These are phyloP conservation scores for Hebeloma cylindrosporum DNA, from an alignment of 768 basidiomycete species.

Conservation along the genomic window DNA sequence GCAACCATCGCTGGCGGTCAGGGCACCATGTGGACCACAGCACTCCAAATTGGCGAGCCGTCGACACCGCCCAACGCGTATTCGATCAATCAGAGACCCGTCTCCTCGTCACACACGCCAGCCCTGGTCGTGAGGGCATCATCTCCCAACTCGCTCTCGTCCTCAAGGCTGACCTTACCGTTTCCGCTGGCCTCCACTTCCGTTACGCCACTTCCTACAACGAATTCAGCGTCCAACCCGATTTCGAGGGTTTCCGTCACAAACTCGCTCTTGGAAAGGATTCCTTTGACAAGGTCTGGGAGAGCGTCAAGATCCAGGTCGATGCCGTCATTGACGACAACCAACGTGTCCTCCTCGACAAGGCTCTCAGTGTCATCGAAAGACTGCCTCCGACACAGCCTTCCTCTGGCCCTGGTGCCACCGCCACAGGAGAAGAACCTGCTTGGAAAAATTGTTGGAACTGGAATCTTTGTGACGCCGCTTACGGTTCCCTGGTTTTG, in stretches of 20 bases:
- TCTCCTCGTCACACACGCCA: constrained; percentile 88
- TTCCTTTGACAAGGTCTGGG: constrained; percentile 90
- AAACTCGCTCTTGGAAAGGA: constrained; percentile 81
- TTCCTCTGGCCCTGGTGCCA: constrained; percentile 45
- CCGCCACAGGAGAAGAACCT: constrained; percentile 74
- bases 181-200: constrained; percentile 96
- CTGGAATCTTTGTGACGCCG: constrained; percentile 97
- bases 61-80: constrained; percentile 94
- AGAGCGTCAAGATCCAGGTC: constrained; percentile 87
- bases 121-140: constrained; percentile 90
- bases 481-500: constrained; percentile 84
- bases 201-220: constrained; percentile 96
- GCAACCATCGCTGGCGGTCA: constrained; percentile 98
- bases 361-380: constrained; percentile 82
- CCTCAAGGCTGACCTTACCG: constrained; percentile 90
- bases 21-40: constrained; percentile 99
- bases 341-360: constrained; percentile 85
- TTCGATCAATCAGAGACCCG: constrained; percentile 93
- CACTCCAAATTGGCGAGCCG: constrained; percentile 94
- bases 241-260: constrained; percentile 83
- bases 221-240: constrained; percentile 90
- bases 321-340: constrained; percentile 89
- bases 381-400: constrained; percentile 65
- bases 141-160: constrained; percentile 88
- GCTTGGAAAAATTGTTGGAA: constrained; percentile 99